A percentile compares a stretch with the other conserved stretches of the same genome.
phyloP scores from a whole-genome alignment of 768 basidiomycete species.

The Agaricus blazei region DNA sequence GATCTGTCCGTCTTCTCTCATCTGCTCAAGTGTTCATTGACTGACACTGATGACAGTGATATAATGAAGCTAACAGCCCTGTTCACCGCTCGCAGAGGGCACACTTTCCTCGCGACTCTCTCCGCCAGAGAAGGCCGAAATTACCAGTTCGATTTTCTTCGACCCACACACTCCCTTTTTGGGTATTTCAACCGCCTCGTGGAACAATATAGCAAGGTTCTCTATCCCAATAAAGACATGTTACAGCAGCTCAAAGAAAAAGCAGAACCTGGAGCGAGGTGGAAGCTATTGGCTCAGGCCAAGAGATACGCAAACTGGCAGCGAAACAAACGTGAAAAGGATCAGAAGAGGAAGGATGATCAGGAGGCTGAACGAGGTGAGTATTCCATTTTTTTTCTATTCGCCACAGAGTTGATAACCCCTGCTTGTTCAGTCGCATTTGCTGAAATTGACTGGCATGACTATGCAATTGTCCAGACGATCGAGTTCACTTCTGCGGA shows the following conservation, averaged over 20 bases:
- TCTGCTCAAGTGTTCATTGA: neutral
- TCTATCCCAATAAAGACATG: conserved; percentile 75
- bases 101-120: conserved; percentile 77
- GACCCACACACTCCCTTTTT: conserved; percentile 93
- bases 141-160: conserved; percentile 96
- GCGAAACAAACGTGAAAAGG: conserved; percentile 73
- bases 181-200: conserved; percentile 96
- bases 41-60: conserved; percentile 49
- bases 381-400: conserved; percentile 23
- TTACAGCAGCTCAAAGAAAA: conserved; percentile 67
- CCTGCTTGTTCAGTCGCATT: conserved; percentile 60
- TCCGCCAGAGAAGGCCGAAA: conserved; percentile 89
- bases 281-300: conserved; percentile 75
- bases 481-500: conserved; percentile 96
- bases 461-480: conserved; percentile 96
- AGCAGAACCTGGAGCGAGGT: conserved; percentile 59
- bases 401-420: conserved; percentile 8
- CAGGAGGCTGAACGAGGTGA: conserved; percentile 85
- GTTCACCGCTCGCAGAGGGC: conserved; percentile 90
- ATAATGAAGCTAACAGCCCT: conserved; percentile 95
- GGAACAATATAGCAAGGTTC: conserved; percentile 90
- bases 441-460: conserved; percentile 99
- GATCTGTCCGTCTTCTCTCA: conserved; percentile 68
- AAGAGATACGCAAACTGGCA: conserved; percentile 87
- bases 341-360: conserved; percentile 84